phyloP scores from a whole-genome alignment of 129 eudicot genomes.

The Arctium minus region DNA sequence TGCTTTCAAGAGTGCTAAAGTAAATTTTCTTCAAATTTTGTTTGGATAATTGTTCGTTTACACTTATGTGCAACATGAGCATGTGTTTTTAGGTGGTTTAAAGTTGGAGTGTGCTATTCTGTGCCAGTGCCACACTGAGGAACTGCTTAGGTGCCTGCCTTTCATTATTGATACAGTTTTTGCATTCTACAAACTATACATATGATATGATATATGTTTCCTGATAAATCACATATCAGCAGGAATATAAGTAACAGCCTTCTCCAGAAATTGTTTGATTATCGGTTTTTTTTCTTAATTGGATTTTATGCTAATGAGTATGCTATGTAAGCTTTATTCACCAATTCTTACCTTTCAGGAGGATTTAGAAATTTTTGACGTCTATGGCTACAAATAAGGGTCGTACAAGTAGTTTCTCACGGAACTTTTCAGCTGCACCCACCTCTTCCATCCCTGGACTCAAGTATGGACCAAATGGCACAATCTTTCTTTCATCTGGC shows the following conservation, averaged over 20 bases:
- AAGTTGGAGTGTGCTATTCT: not conserved
- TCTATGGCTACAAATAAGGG: constrained; percentile 60
- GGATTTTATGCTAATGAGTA: not conserved
- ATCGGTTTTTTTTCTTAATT: not conserved
- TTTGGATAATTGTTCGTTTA: not conserved
- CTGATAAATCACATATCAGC: not conserved
- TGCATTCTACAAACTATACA: not conserved
- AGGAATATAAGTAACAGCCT: not conserved
- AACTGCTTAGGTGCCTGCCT: not conserved
- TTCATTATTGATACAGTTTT: not conserved
- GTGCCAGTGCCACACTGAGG: not conserved
- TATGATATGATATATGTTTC: not conserved
- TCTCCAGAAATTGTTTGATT: not conserved
- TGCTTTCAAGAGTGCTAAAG: not conserved
- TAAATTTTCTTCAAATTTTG: not conserved
- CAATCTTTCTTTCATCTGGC: constrained; percentile 83
- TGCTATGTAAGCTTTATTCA: not conserved
- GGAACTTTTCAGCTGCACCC: constrained; percentile 53
- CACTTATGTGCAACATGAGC: not conserved
- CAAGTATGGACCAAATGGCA: constrained; percentile 87
- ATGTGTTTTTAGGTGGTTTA: not conserved
- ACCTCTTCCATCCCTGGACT: constrained; percentile 62
- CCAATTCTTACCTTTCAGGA: constrained; percentile 6
- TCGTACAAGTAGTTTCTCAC: constrained; percentile 80
- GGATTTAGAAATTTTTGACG: not conserved